Conservation (phyloP, 495 filamentous ascomycete species). For the Neurospora discreta region DNA sequence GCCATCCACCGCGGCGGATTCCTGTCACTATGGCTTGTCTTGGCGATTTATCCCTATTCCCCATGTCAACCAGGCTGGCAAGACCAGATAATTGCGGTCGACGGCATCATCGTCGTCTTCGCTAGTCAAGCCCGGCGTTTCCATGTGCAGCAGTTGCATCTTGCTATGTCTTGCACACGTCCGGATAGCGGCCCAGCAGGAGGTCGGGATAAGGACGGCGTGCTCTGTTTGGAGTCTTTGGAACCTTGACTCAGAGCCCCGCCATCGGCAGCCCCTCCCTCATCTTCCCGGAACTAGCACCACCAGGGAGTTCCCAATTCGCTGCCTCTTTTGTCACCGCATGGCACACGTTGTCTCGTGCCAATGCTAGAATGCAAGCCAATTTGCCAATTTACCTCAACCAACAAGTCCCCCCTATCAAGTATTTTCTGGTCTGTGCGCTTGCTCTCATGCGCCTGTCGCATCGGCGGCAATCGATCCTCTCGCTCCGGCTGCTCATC, state of each 20-base stretch:
- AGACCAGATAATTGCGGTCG: not conserved
- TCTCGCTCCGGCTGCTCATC: not conserved
- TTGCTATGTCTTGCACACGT: not conserved
- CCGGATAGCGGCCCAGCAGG: not conserved
- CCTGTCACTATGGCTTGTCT: not conserved
- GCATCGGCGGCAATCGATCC: not conserved
- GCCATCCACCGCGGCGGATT: not conserved
- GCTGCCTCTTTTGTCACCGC: not conserved
- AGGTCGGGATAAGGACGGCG: not conserved
- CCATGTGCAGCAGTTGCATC: not conserved
- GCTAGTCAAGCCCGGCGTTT: not conserved
- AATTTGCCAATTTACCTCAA: not conserved
- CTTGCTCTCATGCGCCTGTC: not conserved
- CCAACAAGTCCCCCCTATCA: not conserved
- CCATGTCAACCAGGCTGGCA: not conserved
- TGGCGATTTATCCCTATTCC: not conserved
- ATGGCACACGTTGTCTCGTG: slow-evolving; percentile 5
- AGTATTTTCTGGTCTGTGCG: not conserved
- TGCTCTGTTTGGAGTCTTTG: not conserved
- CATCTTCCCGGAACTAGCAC: slow-evolving; percentile 2
- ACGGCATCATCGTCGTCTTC: not conserved
- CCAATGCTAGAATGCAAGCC: not conserved
- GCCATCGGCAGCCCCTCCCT: slow-evolving; percentile 6
- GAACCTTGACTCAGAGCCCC: slow-evolving; percentile 12
- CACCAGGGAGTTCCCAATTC: not conserved